Conservation (phyloP, 108 stramenopile species). For the Nannochloropsis oceanica region DNA sequence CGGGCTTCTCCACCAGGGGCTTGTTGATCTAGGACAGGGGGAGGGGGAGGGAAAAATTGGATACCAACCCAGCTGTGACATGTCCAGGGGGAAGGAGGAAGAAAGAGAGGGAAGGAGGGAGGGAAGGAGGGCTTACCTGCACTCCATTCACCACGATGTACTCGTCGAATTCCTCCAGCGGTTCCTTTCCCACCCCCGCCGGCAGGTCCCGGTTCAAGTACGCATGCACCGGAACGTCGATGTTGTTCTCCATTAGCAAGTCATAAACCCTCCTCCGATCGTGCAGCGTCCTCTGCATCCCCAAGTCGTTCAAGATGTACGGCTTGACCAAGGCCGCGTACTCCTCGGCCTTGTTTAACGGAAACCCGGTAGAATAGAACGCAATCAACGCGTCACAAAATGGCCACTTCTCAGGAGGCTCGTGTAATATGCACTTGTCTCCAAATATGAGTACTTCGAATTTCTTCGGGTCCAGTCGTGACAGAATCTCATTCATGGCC, state of each 20-base stretch:
- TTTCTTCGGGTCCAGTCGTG: constrained; percentile 41
- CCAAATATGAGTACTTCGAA: constrained; percentile 75
- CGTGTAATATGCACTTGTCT: constrained; percentile 67
- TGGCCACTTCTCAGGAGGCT: constrained; percentile 82
- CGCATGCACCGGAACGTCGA: constrained; percentile 11
- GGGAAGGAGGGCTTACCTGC: neutral
- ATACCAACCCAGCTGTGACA: no score
- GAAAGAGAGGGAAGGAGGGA: no score
- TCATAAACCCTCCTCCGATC: constrained; percentile 81
- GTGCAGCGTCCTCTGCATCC: constrained; percentile 62
- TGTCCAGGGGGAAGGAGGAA: no score
- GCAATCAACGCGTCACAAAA: constrained; percentile 80
- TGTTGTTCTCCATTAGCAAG: neutral
- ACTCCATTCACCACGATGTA: neutral
- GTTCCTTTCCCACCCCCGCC: neutral
- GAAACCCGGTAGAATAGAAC: constrained; percentile 82
- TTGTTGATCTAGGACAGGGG: constrained; percentile 52
- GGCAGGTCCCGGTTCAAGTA: neutral
- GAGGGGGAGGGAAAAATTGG: no score
- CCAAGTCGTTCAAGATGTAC: constrained; percentile 76
- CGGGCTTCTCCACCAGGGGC: constrained; percentile 98
- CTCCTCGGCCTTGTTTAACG: constrained; percentile 71
- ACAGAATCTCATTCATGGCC: constrained; percentile 90
- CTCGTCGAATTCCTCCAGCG: constrained; percentile 3
- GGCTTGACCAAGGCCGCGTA: constrained; percentile 76